Conservation (phyloP, 805 yeast genomes). For the Zygosaccharomyces lentus region DNA sequence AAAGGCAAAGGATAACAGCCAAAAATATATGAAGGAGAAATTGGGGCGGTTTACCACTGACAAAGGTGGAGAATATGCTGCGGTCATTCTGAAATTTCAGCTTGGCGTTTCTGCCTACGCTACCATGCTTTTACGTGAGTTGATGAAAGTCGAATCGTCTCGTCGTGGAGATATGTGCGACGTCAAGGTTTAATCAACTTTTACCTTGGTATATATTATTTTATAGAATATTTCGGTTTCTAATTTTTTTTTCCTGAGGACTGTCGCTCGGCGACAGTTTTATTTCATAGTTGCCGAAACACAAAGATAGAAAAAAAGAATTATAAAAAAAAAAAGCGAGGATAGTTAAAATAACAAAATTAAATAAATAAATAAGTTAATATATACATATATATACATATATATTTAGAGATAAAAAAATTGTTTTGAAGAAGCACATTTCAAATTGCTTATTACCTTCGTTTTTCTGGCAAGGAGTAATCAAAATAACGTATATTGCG, state of each 20-base stretch:
- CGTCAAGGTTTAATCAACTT: slow-evolving; percentile 28
- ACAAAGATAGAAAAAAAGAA: slow-evolving; percentile 1
- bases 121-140: slow-evolving; percentile 93
- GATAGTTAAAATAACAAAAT: too few relatives aligned
- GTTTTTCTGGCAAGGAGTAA: background rate
- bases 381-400: too few relatives aligned
- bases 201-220: background rate
- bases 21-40: slow-evolving; percentile 30
- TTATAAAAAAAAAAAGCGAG: background rate
- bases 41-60: slow-evolving; percentile 34
- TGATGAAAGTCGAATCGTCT: slow-evolving; percentile 72
- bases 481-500: background rate
- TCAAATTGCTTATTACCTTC: too few relatives aligned
- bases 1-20: slow-evolving; percentile 33
- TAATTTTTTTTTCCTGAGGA: background rate
- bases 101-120: slow-evolving; percentile 89
- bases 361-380: too few relatives aligned
- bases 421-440: background rate
- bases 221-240: too few relatives aligned
- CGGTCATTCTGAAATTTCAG: slow-evolving; percentile 70
- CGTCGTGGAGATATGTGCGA: slow-evolving; percentile 48
- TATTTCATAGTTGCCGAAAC: background rate
- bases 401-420: background rate
- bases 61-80: slow-evolving; percentile 49
- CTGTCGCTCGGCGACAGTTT: background rate